Evolutionary conservation across 345 rosid genomes (phyloP).

Genomic region (Eutrema yunnanense): DNA sequence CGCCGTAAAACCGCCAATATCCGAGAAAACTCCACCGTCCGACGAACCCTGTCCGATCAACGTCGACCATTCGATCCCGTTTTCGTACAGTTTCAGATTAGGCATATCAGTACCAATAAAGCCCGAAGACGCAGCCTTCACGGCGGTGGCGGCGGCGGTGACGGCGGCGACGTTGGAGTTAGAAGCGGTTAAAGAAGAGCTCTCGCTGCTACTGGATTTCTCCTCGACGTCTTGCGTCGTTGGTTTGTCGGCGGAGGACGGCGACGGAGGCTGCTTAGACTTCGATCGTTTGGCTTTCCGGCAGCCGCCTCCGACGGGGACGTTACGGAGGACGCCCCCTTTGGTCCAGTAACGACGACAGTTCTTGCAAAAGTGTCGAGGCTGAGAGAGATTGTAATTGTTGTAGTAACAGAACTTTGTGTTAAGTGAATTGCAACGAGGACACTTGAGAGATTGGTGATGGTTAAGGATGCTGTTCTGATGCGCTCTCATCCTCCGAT

Average conservation of each 20-base stretch:
- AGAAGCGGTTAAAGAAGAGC: conserved; percentile 72
- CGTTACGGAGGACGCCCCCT: conserved; percentile 97
- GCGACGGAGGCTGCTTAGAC: conserved; percentile 28
- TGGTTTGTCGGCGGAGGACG: conserved; percentile 15
- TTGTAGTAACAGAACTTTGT: conserved; percentile 98
- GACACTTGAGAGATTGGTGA: conserved; percentile 86
- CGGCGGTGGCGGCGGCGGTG: neutral
- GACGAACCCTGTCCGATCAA: conserved; percentile 45
- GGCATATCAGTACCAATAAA: conserved; percentile 34
- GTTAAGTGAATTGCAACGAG: conserved; percentile 86
- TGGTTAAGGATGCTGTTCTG: conserved; percentile 38
- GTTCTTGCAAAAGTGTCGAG: conserved; percentile 94
- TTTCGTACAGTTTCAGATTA: conserved; percentile 26
- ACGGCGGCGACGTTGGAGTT: conserved; percentile 30
- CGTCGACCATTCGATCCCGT: conserved; percentile 44
- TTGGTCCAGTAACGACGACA: conserved; percentile 99
- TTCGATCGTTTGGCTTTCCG: conserved; percentile 56
- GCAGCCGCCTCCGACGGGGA: conserved; percentile 67
- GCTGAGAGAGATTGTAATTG: conserved; percentile 97
- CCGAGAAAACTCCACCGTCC: conserved; percentile 63
- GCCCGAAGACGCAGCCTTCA: conserved; percentile 43
- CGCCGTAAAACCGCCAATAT: conserved; percentile 52
- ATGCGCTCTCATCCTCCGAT: conserved; percentile 69
- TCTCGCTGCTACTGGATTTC: conserved; percentile 64
- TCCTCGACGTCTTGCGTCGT: conserved; percentile 4